Evolutionary conservation across 2,329 filamentous ascomycete species (phyloP).

Genomic region (Botrytis medusae): DNA sequence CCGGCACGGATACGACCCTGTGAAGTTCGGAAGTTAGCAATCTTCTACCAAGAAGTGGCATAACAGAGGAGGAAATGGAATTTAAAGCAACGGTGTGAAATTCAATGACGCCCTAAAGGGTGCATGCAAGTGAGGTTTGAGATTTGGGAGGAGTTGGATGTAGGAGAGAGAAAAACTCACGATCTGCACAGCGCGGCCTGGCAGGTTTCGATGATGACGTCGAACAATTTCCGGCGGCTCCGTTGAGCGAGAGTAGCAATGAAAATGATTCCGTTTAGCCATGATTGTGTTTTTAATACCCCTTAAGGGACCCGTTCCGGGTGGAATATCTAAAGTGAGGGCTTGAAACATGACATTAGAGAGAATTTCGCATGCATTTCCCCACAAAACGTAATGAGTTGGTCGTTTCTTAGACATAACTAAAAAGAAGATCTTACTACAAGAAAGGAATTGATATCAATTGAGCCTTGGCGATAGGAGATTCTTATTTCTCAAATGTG

Average conservation of each 20-base stretch:
- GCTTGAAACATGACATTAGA: neutral
- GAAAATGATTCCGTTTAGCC: neutral
- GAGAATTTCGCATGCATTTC: constrained; percentile 8
- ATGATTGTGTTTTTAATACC: neutral
- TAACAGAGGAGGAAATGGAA: neutral
- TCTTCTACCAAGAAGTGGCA: too few species aligned
- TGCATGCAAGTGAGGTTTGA: neutral
- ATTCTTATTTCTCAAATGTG: neutral
- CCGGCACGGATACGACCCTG: neutral
- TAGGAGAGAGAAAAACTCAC: neutral
- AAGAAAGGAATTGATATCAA: neutral
- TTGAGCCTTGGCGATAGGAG: neutral
- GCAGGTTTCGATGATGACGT: neutral
- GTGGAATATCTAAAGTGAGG: neutral
- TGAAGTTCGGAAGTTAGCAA: neutral
- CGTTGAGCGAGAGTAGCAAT: neutral
- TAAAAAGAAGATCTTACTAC: neutral
- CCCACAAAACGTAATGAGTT: constrained; percentile 4
- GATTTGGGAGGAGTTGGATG: neutral
- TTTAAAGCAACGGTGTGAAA: neutral
- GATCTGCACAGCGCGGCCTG: neutral
- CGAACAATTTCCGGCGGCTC: neutral
- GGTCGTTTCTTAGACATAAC: neutral
- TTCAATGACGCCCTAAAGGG: neutral
- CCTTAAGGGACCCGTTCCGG: neutral